These are phyloP conservation scores for Pelargonium hybrid DNA, from an alignment of 441 rosid species.

Conservation along the genomic window DNA sequence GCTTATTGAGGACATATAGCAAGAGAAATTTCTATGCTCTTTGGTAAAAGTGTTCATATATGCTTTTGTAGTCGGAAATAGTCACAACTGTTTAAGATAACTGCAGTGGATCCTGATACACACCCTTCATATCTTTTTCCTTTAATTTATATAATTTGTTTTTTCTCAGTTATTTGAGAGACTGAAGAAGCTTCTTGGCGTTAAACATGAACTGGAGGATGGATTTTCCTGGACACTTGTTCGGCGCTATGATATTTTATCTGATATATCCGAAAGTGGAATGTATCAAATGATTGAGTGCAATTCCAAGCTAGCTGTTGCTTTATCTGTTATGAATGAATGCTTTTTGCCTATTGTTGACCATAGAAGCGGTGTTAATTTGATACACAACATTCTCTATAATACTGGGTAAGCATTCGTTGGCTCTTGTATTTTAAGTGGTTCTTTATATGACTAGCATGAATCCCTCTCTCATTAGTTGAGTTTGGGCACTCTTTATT, in stretches of 20 bases:
- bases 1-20: no score
- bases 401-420: slow-evolving; percentile 53
- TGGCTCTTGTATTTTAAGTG: not conserved
- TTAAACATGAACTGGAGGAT: slow-evolving; percentile 62
- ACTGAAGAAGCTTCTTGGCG: slow-evolving; percentile 61
- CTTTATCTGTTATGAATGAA: slow-evolving; percentile 78
- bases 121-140: not conserved
- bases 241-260: slow-evolving; percentile 49
- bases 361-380: slow-evolving; percentile 74
- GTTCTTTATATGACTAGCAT: not conserved
- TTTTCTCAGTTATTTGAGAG: slow-evolving; percentile 39
- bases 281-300: slow-evolving; percentile 46
- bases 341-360: slow-evolving; percentile 81
- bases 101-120: not conserved
- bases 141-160: slow-evolving; percentile 6
- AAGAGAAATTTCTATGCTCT: no score
- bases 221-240: slow-evolving; percentile 80
- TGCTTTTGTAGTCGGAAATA: no score
- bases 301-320: slow-evolving; percentile 88
- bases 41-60: no score
- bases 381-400: slow-evolving; percentile 74
- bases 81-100: not conserved
- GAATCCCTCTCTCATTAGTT: not conserved
- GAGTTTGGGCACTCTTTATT: not conserved
- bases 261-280: slow-evolving; percentile 42